These are phyloP conservation scores for Candida adriatica DNA, from an alignment of 805 yeast genomes.

Conservation along the genomic window DNA sequence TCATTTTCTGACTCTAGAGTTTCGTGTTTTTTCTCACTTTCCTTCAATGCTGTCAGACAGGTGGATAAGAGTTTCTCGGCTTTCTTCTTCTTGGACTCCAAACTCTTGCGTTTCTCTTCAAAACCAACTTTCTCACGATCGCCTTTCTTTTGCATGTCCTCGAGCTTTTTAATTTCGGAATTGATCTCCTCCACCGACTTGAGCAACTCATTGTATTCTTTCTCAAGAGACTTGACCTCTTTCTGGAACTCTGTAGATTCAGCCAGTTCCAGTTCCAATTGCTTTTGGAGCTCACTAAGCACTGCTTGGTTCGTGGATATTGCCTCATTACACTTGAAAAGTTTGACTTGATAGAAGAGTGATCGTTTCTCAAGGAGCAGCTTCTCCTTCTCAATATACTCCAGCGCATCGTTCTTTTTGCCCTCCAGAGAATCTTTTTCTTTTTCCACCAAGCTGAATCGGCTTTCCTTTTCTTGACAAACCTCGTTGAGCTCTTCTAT, in stretches of 20 bases:
- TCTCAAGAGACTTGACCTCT: constrained; percentile 28
- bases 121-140: constrained; percentile 58
- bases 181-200: constrained; percentile 20
- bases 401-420: constrained; percentile 63
- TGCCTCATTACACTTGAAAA: constrained; percentile 33
- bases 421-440: constrained; percentile 61
- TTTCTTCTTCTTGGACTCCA: constrained; percentile 51
- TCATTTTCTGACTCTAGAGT: constrained; percentile 38
- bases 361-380: constrained; percentile 45
- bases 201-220: constrained; percentile 23
- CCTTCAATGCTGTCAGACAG: constrained; percentile 37
- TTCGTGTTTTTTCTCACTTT: constrained; percentile 40
- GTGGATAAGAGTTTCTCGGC: constrained; percentile 45
- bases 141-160: constrained; percentile 32
- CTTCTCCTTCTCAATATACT: constrained; percentile 60
- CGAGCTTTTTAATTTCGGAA: constrained; percentile 25
- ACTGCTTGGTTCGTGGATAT: constrained; percentile 33
- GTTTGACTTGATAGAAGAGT: constrained; percentile 46
- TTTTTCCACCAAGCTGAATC: constrained; percentile 72
- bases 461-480: constrained; percentile 72
- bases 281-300: constrained; percentile 33
- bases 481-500: constrained; percentile 74
- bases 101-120: constrained; percentile 72
- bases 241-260: constrained; percentile 34
- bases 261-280: constrained; percentile 36